Percentiles rank a stretch among this genome's conserved stretches.
Evolutionary conservation across 768 basidiomycete species (phyloP).

Genomic region (Mycena albidolilacea): DNA sequence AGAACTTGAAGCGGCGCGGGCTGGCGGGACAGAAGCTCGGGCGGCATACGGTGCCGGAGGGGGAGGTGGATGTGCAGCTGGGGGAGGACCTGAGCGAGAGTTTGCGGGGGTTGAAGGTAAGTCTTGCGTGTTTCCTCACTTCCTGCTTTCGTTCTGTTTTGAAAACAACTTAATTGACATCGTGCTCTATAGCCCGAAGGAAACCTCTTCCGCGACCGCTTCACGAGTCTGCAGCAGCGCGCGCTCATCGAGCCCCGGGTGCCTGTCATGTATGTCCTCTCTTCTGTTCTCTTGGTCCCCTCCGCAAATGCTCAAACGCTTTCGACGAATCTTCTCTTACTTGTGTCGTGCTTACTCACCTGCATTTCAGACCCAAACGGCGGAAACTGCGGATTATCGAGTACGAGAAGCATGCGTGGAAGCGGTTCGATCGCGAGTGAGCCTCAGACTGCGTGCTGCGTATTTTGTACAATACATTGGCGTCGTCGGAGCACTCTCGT

Average conservation of each 20-base stretch:
- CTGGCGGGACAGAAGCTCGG: slow-evolving; percentile 84
- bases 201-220: slow-evolving; percentile 92
- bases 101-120: slow-evolving; percentile 85
- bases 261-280: too few relatives aligned
- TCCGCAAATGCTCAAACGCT: too few relatives aligned
- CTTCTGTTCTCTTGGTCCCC: too few relatives aligned
- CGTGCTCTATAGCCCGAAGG: slow-evolving; percentile 81
- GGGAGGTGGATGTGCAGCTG: slow-evolving; percentile 85
- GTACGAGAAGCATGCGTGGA: too few relatives aligned
- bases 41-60: slow-evolving; percentile 81
- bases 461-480: too few relatives aligned
- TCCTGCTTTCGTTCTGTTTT: not conserved
- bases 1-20: slow-evolving; percentile 71
- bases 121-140: slow-evolving; percentile 42
- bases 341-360: too few relatives aligned
- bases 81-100: slow-evolving; percentile 93
- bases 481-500: too few relatives aligned
- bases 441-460: too few relatives aligned
- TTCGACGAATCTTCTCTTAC: too few relatives aligned
- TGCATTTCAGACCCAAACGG: too few relatives aligned
- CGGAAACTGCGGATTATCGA: too few relatives aligned
- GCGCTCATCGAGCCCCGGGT: slow-evolving; percentile 88
- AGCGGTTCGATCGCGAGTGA: too few relatives aligned
- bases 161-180: not conserved
- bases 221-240: slow-evolving; percentile 89